Conservation (phyloP, 2,329 filamentous ascomycete genomes). For the Podosphaera fusca region DNA sequence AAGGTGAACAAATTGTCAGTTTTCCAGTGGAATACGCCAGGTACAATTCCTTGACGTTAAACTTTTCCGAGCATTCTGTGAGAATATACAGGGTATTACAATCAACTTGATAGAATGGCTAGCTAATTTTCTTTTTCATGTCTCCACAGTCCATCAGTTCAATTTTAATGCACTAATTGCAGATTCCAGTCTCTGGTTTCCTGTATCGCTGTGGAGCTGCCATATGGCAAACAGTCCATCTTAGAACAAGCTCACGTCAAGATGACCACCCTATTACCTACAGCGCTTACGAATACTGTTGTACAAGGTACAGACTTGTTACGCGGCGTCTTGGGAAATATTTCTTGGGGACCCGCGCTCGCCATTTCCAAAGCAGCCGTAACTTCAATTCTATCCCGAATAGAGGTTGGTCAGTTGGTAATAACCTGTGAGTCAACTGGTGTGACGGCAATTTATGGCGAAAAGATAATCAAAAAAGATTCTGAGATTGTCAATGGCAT, state of each 20-base stretch:
- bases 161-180: too few species aligned
- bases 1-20: too few species aligned
- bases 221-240: too few species aligned
- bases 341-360: slow-evolving; percentile 25
- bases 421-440: slow-evolving; percentile 24
- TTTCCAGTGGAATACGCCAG: too few species aligned
- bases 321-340: slow-evolving; percentile 21
- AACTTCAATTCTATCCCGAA: slow-evolving; percentile 22
- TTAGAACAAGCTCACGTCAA: not conserved
- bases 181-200: too few species aligned
- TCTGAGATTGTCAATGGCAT: slow-evolving; percentile 17
- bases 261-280: slow-evolving; percentile 19
- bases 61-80: too few species aligned
- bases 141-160: too few species aligned
- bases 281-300: slow-evolving; percentile 19
- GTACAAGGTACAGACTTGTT: slow-evolving; percentile 20
- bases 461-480: slow-evolving; percentile 21
- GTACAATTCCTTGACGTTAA: too few species aligned
- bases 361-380: slow-evolving; percentile 24
- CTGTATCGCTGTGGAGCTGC: too few species aligned
- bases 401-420: slow-evolving; percentile 25
- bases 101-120: too few species aligned
- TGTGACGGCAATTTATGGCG: slow-evolving; percentile 22
- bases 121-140: too few species aligned
- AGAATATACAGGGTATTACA: too few species aligned